Conservation (phyloP, 805 yeast genomes). For the Zygosaccharomyces siamensis region DNA sequence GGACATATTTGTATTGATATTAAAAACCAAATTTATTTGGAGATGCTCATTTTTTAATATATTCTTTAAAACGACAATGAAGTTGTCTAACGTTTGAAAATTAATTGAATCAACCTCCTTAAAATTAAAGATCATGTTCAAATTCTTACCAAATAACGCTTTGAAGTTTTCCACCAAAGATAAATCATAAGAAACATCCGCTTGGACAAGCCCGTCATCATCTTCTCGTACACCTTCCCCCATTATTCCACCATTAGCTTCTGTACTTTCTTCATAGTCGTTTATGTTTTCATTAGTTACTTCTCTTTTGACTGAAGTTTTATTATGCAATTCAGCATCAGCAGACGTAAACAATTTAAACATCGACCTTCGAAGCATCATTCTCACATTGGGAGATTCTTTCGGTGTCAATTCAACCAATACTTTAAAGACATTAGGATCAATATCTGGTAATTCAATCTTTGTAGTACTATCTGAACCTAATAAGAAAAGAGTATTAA, state of each 20-base stretch:
- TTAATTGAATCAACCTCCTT: conserved; percentile 34
- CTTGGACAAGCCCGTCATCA: conserved; percentile 10
- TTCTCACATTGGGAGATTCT: conserved; percentile 37
- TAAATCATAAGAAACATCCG: conserved; percentile 30
- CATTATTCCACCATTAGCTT: not conserved
- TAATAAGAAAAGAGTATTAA: conserved; percentile 38
- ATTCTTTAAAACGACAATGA: conserved; percentile 26
- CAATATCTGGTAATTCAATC: conserved; percentile 32
- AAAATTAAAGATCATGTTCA: conserved; percentile 31
- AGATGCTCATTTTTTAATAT: conserved; percentile 28
- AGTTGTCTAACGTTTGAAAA: conserved; percentile 27
- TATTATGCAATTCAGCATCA: conserved; percentile 14
- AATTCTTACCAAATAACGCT: conserved; percentile 22
- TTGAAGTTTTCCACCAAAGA: conserved; percentile 32
- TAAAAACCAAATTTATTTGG: conserved; percentile 28
- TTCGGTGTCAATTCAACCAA: conserved; percentile 37
- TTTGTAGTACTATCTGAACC: conserved; percentile 44
- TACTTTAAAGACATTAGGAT: conserved; percentile 19
- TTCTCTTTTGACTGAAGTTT: conserved; percentile 1
- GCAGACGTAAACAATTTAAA: conserved; percentile 29
- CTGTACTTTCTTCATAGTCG: conserved; percentile 5
- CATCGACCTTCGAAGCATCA: conserved; percentile 36
- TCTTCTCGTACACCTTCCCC: conserved; percentile 13
- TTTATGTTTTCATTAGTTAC: conserved; percentile 6
- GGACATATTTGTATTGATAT: conserved; percentile 32